Conservation (phyloP, 2,329 filamentous ascomycete genomes). For the Phialophora tarda region DNA sequence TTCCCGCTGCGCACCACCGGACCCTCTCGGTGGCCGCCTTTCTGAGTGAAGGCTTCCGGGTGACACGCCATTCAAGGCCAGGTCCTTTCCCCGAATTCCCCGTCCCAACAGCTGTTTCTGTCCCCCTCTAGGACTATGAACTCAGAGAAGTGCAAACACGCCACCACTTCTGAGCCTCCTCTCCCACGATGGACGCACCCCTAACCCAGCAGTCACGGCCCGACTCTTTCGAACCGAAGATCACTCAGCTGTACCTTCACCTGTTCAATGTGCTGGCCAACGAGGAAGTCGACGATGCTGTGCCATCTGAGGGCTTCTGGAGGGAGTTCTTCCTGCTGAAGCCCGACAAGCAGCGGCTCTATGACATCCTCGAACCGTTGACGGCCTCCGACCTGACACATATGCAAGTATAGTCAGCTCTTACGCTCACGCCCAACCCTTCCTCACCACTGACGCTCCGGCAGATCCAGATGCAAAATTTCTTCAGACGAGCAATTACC, state of each 20-base stretch:
- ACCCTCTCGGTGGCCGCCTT: neutral
- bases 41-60: neutral
- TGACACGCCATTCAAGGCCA: neutral
- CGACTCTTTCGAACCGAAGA: slow-evolving; percentile 90
- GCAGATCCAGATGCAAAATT: slow-evolving; percentile 71
- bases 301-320: slow-evolving; percentile 90
- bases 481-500: slow-evolving; percentile 75
- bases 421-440: slow-evolving; percentile 10
- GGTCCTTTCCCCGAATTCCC: neutral
- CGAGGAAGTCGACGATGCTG: slow-evolving; percentile 65
- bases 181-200: slow-evolving; percentile 63
- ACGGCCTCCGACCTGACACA: slow-evolving; percentile 76
- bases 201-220: slow-evolving; percentile 90
- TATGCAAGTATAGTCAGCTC: slow-evolving; percentile 62
- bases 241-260: slow-evolving; percentile 84
- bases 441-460: slow-evolving; percentile 35
- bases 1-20: too few relatives aligned
- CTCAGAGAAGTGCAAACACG: neutral
- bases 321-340: slow-evolving; percentile 89
- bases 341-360: slow-evolving; percentile 74
- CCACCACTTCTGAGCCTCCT: slow-evolving; percentile 4
- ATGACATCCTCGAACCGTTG: slow-evolving; percentile 71
- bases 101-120: neutral
- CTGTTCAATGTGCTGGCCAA: slow-evolving; percentile 67
- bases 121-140: slow-evolving; percentile 11